phyloP scores from a whole-genome alignment of 192 early-diverging fungal species.

The Gaertneriomyces semiglobifer region DNA sequence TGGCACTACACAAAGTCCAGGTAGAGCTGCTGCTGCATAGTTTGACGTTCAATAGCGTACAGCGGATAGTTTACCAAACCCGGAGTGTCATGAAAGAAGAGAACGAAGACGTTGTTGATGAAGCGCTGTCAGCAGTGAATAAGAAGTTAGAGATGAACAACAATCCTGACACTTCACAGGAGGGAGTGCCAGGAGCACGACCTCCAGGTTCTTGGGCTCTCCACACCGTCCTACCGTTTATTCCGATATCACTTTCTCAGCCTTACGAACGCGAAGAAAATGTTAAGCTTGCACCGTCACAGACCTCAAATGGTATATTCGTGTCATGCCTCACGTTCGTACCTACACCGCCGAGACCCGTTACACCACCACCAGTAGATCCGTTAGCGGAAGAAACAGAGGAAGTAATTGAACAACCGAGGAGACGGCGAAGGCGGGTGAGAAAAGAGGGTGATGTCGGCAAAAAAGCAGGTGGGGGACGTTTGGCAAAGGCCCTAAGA shows the following conservation, averaged over 20 bases:
- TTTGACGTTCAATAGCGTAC: slow-evolving; percentile 51
- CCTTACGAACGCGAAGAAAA: slow-evolving; percentile 33
- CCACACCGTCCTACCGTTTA: neutral
- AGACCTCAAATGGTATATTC: too few species aligned
- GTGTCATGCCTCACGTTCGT: slow-evolving; percentile 39
- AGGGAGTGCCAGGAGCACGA: slow-evolving; percentile 37
- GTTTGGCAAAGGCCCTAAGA: slow-evolving; percentile 9
- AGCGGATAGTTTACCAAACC: slow-evolving; percentile 85
- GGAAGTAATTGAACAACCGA: neutral
- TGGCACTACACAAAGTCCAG: slow-evolving; percentile 54
- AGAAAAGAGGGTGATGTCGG: slow-evolving; percentile 3
- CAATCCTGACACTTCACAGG: slow-evolving; percentile 37
- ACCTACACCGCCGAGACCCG: slow-evolving; percentile 28
- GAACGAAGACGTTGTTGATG: slow-evolving; percentile 85
- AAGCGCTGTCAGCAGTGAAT: slow-evolving; percentile 47
- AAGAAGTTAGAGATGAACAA: slow-evolving; percentile 43
- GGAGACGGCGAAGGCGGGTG: slow-evolving; percentile 13
- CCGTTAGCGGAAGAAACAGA: slow-evolving; percentile 5
- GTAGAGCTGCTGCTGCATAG: slow-evolving; percentile 72
- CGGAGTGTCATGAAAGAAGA: slow-evolving; percentile 85
- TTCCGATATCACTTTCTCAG: slow-evolving; percentile 17
- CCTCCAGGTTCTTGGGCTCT: slow-evolving; percentile 19
- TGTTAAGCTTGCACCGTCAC: too few species aligned
- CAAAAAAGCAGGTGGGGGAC: slow-evolving; percentile 9
- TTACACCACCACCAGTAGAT: neutral